A percentile compares a stretch with the other conserved stretches of the same genome.
Conservation (phyloP, 1,284 basidiomycete species). For the Ganoderma lingzhi region DNA sequence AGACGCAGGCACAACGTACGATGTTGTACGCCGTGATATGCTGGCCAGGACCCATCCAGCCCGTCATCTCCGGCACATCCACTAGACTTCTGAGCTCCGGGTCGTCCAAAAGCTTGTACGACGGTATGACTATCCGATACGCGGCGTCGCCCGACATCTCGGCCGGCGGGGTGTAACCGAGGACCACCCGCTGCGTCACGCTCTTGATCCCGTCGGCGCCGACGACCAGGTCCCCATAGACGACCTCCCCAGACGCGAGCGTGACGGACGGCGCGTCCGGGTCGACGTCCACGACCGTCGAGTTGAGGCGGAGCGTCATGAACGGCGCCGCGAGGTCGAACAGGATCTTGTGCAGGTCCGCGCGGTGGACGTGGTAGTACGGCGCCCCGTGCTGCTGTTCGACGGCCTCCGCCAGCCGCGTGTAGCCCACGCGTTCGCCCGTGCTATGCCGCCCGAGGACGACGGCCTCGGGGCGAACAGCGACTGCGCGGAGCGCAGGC, state of each 20-base stretch:
- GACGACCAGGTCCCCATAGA: slow-evolving; percentile 50
- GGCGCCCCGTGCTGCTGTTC: too few relatives aligned
- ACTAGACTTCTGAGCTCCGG: slow-evolving; percentile 39
- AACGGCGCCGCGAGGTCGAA: too few relatives aligned
- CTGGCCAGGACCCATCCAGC: slow-evolving; percentile 52
- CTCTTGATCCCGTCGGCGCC: slow-evolving; percentile 61
- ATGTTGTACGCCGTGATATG: slow-evolving; percentile 55
- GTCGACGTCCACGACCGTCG: slow-evolving; percentile 54
- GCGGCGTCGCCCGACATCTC: slow-evolving; percentile 61
- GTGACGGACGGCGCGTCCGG: slow-evolving; percentile 44
- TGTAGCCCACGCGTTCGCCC: too few relatives aligned
- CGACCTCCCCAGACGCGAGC: slow-evolving; percentile 47
- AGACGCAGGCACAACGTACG: slow-evolving; percentile 35
- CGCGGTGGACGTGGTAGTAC: too few relatives aligned
- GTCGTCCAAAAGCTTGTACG: slow-evolving; percentile 54
- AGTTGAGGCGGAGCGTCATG: slow-evolving; percentile 41
- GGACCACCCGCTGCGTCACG: slow-evolving; percentile 55
- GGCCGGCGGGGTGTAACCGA: slow-evolving; percentile 41
- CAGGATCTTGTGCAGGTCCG: too few relatives aligned
- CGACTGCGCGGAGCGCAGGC: too few relatives aligned
- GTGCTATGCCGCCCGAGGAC: too few relatives aligned
- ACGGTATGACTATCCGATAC: slow-evolving; percentile 57
- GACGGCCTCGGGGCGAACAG: too few relatives aligned
- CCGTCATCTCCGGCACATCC: slow-evolving; percentile 58
- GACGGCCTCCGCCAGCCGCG: too few relatives aligned